Conservation (phyloP, 108 stramenopile species). For the Parmales sp. region DNA sequence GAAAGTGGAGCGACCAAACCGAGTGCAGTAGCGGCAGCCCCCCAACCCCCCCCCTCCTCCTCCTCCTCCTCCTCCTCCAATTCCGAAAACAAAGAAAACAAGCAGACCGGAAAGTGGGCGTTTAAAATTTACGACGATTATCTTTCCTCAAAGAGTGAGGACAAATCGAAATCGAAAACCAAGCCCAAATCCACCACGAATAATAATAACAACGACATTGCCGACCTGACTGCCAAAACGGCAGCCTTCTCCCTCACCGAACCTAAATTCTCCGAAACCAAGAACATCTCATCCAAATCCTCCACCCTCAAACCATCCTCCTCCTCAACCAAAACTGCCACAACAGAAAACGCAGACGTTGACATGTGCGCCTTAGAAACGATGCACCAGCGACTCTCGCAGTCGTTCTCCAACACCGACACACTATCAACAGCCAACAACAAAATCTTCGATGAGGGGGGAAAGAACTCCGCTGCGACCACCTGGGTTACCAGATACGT, state of each 20-base stretch:
- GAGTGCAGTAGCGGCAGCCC: background rate
- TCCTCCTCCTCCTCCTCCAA: background rate
- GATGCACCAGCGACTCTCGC: conserved; percentile 37
- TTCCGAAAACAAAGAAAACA: background rate
- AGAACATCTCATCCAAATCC: background rate
- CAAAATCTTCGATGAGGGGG: conserved; percentile 34
- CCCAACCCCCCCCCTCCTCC: background rate
- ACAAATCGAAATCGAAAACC: background rate
- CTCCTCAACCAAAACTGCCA: no score
- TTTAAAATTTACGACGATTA: conserved; percentile 1
- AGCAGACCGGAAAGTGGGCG: background rate
- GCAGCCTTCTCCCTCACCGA: background rate
- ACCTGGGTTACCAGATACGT: conserved; percentile 92
- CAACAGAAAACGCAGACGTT: background rate
- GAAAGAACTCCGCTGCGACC: no score
- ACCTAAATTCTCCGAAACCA: background rate
- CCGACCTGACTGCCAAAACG: background rate
- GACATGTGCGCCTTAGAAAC: conserved; percentile 32
- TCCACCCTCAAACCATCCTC: background rate
- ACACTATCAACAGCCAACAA: background rate
- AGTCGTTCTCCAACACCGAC: background rate
- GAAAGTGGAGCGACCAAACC: background rate
- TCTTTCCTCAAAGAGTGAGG: background rate
- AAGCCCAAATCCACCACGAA: background rate
- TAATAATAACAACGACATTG: background rate